phyloP scores from a whole-genome alignment of 768 basidiomycete genomes.

The Candolleomyces aberdarensis region DNA sequence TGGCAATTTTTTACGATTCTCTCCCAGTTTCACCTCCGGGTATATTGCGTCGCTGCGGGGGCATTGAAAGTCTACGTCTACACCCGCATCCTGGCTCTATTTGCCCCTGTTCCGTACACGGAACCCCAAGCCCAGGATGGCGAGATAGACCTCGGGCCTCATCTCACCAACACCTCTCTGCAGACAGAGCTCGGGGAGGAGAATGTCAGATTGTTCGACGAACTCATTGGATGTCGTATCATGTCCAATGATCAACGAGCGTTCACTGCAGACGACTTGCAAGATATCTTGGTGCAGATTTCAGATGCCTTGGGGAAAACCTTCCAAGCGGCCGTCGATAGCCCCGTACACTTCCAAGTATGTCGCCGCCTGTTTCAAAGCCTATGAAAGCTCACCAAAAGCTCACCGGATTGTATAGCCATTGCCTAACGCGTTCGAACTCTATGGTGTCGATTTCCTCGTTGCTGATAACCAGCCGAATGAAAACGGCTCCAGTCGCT shows the following conservation, averaged over 20 bases:
- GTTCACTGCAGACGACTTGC: conserved; percentile 32
- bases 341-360: conserved; percentile 85
- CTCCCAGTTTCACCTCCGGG: conserved; percentile 86
- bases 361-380: conserved; percentile 9
- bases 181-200: conserved; percentile 67
- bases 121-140: conserved; percentile 21
- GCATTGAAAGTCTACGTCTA: conserved; percentile 80
- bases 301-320: conserved; percentile 68
- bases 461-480: conserved; percentile 43
- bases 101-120: conserved; percentile 76
- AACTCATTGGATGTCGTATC: conserved; percentile 66
- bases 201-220: conserved; percentile 75
- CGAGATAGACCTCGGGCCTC: conserved; percentile 57
- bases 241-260: conserved; percentile 28
- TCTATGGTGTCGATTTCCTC: conserved; percentile 93
- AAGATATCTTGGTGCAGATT: conserved; percentile 58
- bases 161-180: conserved; percentile 91
- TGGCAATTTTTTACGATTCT: neutral
- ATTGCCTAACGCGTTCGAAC: conserved; percentile 84
- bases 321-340: conserved; percentile 81
- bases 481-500: conserved; percentile 18
- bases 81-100: conserved; percentile 81
- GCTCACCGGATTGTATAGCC: neutral
- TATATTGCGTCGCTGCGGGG: conserved; percentile 79
- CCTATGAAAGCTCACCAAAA: too few species aligned